Conservation (phyloP, 495 filamentous ascomycete species). For the Neohortaea acidophila region DNA sequence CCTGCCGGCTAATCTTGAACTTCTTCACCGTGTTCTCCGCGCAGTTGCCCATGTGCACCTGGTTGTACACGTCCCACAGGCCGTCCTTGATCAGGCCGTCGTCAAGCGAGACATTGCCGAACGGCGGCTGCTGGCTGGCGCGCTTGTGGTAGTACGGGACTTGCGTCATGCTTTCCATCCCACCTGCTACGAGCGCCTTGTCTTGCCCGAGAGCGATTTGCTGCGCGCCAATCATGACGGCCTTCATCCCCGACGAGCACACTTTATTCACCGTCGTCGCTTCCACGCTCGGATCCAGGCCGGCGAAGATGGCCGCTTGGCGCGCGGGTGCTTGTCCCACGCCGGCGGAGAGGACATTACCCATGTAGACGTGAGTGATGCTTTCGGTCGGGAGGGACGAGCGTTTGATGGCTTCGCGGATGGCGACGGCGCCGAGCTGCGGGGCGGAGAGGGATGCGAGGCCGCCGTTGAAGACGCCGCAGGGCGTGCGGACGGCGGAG, state of each 20-base stretch:
- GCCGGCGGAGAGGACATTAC: slow-evolving; percentile 76
- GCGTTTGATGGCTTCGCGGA: slow-evolving; percentile 74
- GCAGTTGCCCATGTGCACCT: slow-evolving; percentile 95
- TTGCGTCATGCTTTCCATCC: slow-evolving; percentile 93
- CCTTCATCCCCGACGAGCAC: slow-evolving; percentile 86
- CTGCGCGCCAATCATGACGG: slow-evolving; percentile 76
- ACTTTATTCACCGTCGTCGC: slow-evolving; percentile 93
- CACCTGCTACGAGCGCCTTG: slow-evolving; percentile 78
- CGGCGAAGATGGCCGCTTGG: slow-evolving; percentile 80
- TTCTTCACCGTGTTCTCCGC: slow-evolving; percentile 94
- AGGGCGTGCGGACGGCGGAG: slow-evolving; percentile 73
- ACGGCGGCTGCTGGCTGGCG: slow-evolving; percentile 56
- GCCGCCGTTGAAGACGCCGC: slow-evolving; percentile 84
- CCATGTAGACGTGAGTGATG: slow-evolving; percentile 89
- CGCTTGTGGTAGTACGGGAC: slow-evolving; percentile 84
- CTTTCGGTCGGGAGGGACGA: slow-evolving; percentile 60
- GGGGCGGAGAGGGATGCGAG: slow-evolving; percentile 71
- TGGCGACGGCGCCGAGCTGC: slow-evolving; percentile 69
- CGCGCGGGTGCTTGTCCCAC: slow-evolving; percentile 84
- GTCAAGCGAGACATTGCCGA: slow-evolving; percentile 71
- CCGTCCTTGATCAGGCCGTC: slow-evolving; percentile 93
- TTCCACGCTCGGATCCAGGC: slow-evolving; percentile 61
- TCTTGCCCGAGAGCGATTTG: slow-evolving; percentile 83
- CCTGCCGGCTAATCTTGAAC: slow-evolving; percentile 58
- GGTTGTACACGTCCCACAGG: slow-evolving; percentile 89